Percentiles rank a stretch among this genome's conserved stretches.
These are phyloP conservation scores for Letharia lupina DNA, from an alignment of 495 filamentous ascomycete species.

Conservation along the genomic window DNA sequence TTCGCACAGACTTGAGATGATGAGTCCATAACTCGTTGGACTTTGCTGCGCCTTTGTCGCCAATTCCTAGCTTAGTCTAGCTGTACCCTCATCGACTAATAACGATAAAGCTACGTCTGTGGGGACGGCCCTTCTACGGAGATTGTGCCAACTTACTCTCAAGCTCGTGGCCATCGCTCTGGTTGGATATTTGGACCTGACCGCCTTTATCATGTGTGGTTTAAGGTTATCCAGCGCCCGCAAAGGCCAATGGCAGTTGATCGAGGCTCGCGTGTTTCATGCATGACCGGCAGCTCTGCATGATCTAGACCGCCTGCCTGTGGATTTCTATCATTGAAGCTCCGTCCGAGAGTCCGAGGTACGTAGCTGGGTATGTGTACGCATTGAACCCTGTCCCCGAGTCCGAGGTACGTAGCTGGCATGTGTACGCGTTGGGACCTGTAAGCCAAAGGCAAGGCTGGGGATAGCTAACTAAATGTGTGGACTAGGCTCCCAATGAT, in stretches of 20 bases:
- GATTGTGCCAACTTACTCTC: background rate
- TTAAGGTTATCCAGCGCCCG: conserved; percentile 13
- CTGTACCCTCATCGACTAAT: background rate
- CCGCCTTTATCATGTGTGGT: background rate
- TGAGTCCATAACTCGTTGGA: background rate
- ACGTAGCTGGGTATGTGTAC: too few relatives aligned
- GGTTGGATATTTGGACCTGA: conserved; percentile 5
- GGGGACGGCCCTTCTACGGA: background rate
- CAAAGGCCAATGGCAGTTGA: conserved; percentile 3
- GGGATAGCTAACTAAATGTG: background rate
- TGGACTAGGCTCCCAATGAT: too few relatives aligned
- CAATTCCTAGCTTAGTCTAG: background rate
- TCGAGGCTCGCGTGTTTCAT: background rate
- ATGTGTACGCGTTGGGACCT: background rate
- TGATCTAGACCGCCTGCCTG: background rate
- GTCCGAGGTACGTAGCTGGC: too few relatives aligned
- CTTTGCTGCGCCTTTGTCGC: background rate
- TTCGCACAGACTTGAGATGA: background rate
- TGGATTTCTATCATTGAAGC: background rate
- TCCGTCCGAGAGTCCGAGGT: background rate
- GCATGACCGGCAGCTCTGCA: conserved; percentile 5
- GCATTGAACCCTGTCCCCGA: too few relatives aligned
- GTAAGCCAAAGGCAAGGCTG: background rate
- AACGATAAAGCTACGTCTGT: background rate
- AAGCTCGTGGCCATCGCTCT: background rate